Conservation (phyloP, 108 stramenopile species). For the Cyclotella atomus region DNA sequence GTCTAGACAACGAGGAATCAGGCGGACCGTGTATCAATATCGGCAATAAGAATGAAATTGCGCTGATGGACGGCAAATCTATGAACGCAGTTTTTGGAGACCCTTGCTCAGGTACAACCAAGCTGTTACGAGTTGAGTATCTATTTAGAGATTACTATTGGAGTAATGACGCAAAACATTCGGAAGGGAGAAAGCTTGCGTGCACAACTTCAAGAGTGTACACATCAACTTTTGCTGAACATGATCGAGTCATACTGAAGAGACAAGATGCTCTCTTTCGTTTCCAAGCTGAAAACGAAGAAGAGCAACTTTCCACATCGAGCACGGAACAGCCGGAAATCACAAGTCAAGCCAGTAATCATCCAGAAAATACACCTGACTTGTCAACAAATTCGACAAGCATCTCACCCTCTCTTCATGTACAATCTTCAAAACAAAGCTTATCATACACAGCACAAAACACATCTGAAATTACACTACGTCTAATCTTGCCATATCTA, state of each 20-base stretch:
- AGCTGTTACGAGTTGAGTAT: slow-evolving; percentile 55
- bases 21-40: slow-evolving; percentile 3
- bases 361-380: background rate
- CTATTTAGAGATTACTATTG: slow-evolving; percentile 32
- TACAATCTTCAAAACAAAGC: background rate
- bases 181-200: background rate
- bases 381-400: slow-evolving; percentile 2
- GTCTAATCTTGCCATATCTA: slow-evolving; percentile 59
- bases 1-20: background rate
- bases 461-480: slow-evolving; percentile 59
- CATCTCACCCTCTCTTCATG: background rate
- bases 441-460: slow-evolving; percentile 15
- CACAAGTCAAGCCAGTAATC: background rate
- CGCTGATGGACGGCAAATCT: slow-evolving; percentile 42
- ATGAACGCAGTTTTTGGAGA: slow-evolving; percentile 80
- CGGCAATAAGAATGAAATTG: slow-evolving; percentile 10
- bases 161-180: slow-evolving; percentile 1
- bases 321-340: background rate
- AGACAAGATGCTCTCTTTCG: slow-evolving; percentile 38
- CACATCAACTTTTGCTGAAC: slow-evolving; percentile 62
- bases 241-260: slow-evolving; percentile 56
- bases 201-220: slow-evolving; percentile 47
- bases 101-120: slow-evolving; percentile 74
- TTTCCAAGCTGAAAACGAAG: slow-evolving; percentile 1
- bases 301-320: background rate